Evolutionary conservation across 2,329 filamentous ascomycete genomes (phyloP).

Genomic region (Colletotrichum aenigma): DNA sequence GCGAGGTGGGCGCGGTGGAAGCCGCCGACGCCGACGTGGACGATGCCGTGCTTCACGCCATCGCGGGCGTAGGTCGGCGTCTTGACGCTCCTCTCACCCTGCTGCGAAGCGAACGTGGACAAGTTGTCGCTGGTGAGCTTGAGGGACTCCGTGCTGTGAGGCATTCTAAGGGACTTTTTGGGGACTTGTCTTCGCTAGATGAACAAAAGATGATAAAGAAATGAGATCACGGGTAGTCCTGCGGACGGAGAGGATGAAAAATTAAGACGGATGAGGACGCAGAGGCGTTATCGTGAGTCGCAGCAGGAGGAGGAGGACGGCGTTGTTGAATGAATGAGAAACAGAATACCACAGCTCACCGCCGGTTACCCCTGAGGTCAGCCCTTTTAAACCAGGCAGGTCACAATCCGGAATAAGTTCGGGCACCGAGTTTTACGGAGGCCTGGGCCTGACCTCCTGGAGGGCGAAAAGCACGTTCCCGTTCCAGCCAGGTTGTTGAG

Average conservation of each 20-base stretch:
- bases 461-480: neutral
- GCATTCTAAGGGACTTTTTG: slow-evolving; percentile 3
- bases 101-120: slow-evolving; percentile 9
- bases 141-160: slow-evolving; percentile 20
- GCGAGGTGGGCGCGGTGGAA: slow-evolving; percentile 60
- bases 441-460: neutral
- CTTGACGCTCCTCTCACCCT: slow-evolving; percentile 18
- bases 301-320: neutral
- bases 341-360: neutral
- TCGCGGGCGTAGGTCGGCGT: slow-evolving; percentile 48
- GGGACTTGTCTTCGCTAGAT: neutral
- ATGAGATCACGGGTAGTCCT: neutral
- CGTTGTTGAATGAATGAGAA: neutral
- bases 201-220: neutral
- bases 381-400: neutral
- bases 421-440: neutral
- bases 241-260: neutral
- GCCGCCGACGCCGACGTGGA: slow-evolving; percentile 58
- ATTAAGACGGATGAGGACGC: neutral
- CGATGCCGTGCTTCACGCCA: slow-evolving; percentile 56
- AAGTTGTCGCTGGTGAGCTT: slow-evolving; percentile 17
- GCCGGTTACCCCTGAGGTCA: slow-evolving; percentile 3
- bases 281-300: neutral
- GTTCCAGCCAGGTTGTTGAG: slow-evolving; percentile 1
- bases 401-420: neutral